Percentiles rank a stretch among this genome's conserved stretches.
These are phyloP conservation scores for Phytopythium chamaehyphon DNA, from an alignment of 352 stramenopile species.

Conservation along the genomic window DNA sequence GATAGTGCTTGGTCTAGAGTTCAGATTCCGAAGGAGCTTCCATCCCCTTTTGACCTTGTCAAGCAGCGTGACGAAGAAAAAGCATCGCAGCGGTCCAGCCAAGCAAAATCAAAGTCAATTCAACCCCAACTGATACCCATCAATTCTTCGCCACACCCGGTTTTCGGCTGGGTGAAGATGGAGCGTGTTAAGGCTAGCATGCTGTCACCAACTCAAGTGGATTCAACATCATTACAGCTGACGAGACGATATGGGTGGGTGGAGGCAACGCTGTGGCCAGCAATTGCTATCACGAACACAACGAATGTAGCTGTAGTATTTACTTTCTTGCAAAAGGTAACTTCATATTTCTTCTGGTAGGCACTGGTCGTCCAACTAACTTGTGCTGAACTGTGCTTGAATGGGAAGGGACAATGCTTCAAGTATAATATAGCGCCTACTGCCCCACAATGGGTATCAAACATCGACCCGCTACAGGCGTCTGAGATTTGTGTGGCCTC, in stretches of 20 bases:
- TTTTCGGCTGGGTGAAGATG: constrained; percentile 34
- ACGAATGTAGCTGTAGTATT: constrained; percentile 25
- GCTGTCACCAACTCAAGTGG: constrained; percentile 45
- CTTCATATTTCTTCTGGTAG: not conserved
- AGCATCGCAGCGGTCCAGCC: not conserved
- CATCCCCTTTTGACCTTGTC: constrained; percentile 50
- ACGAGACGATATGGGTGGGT: constrained; percentile 49
- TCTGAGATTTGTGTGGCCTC: no score
- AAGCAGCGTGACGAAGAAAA: constrained; percentile 20
- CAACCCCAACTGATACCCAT: constrained; percentile 1
- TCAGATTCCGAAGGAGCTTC: constrained; percentile 16
- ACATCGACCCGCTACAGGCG: no score
- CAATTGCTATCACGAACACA: constrained; percentile 34
- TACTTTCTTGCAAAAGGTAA: constrained; percentile 39
- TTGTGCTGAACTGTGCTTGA: no score
- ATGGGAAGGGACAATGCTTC: no score
- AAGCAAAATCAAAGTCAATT: constrained; percentile 1
- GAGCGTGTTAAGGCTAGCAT: constrained; percentile 28
- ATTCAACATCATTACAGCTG: constrained; percentile 30
- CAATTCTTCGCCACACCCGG: no score
- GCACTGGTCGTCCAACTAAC: no score
- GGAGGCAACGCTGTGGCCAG: constrained; percentile 43
- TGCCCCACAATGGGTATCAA: no score
- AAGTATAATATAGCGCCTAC: no score
- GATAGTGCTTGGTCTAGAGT: constrained; percentile 26